phyloP scores from a whole-genome alignment of 257 asterid species.

The Orobanche coerulescens region DNA sequence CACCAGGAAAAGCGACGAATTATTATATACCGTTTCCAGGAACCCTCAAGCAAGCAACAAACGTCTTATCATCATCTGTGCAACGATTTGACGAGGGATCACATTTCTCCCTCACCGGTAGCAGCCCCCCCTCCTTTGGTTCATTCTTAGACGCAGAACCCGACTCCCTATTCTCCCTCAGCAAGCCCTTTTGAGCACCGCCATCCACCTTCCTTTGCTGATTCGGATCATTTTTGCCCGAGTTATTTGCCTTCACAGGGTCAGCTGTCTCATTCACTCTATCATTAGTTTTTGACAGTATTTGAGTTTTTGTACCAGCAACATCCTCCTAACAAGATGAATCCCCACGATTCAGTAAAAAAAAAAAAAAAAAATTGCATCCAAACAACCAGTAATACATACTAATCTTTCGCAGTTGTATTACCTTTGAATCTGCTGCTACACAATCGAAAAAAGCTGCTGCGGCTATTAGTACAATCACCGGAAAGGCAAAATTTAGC shows the following conservation, averaged over 20 bases:
- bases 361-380: not conserved
- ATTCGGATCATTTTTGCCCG: conserved; percentile 19
- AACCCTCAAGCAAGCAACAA: conserved; percentile 84
- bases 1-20: conserved; percentile 17
- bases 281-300: conserved; percentile 20
- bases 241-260: conserved; percentile 19
- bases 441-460: conserved; percentile 22
- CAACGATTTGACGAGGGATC: conserved; percentile 73
- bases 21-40: conserved; percentile 73
- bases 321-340: conserved; percentile 30
- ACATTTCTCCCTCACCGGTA: conserved; percentile 48
- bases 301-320: conserved; percentile 16
- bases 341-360: conserved; percentile 8
- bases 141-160: conserved; percentile 23
- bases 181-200: conserved; percentile 25
- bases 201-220: conserved; percentile 19
- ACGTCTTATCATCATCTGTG: conserved; percentile 45
- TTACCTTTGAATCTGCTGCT: conserved; percentile 53
- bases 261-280: conserved; percentile 26
- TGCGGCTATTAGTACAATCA: conserved; percentile 31
- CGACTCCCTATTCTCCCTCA: conserved; percentile 30
- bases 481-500: conserved; percentile 24
- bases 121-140: conserved; percentile 20
- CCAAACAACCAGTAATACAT: conserved; percentile 1
- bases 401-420: not conserved